A percentile compares a stretch with the other conserved stretches of the same genome.
Conservation (phyloP, 306 rosid species). For the Aeschynomene evenia region DNA sequence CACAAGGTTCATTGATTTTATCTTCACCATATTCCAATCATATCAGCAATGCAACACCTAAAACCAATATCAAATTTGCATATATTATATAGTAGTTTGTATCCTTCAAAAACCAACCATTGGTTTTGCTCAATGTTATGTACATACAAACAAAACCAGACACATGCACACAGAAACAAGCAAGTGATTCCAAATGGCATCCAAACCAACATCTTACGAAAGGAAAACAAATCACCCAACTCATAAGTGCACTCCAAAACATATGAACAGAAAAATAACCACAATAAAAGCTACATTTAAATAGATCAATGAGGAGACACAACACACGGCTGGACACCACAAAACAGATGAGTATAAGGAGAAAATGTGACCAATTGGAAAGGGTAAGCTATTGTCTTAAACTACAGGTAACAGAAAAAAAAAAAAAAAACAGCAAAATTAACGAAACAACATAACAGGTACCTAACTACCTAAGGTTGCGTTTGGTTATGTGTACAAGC, state of each 20-base stretch:
- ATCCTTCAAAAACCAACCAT: neutral
- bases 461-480: neutral
- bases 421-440: neutral
- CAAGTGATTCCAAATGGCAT: neutral
- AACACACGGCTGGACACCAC: no score
- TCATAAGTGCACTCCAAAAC: neutral
- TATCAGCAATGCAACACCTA: neutral
- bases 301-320: neutral
- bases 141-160: neutral
- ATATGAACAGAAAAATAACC: neutral
- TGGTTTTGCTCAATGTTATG: neutral
- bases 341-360: neutral
- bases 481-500: no score
- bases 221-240: neutral
- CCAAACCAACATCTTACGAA: neutral
- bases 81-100: neutral
- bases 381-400: neutral
- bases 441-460: neutral
- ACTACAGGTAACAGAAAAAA: neutral
- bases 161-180: neutral
- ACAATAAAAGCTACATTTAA: neutral
- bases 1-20: neutral
- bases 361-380: constrained; percentile 2
- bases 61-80: neutral
- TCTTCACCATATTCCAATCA: neutral